Evolutionary conservation across 2,329 filamentous ascomycete genomes (phyloP).

Genomic region (Colletotrichum chrysophilum): DNA sequence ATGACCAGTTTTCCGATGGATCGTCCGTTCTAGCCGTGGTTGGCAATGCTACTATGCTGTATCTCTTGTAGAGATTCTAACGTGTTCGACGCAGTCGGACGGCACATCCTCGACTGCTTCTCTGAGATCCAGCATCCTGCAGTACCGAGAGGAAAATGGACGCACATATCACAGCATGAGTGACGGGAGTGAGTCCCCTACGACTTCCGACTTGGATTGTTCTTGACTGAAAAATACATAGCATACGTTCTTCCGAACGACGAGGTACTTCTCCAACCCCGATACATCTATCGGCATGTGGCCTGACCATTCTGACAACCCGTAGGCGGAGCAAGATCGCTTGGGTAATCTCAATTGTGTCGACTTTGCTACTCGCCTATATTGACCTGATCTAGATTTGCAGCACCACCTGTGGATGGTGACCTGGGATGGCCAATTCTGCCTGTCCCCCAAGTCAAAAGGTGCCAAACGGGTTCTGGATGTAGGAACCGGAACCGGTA

Average conservation of each 20-base stretch:
- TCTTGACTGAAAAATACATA: background rate
- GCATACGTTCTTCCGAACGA: background rate
- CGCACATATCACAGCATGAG: background rate
- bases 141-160: background rate
- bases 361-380: background rate
- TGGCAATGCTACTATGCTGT: background rate
- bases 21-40: background rate
- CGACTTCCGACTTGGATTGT: slow-evolving; percentile 16
- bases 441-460: slow-evolving; percentile 27
- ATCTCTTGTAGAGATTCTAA: background rate
- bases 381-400: background rate
- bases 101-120: background rate
- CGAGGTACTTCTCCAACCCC: background rate
- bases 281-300: background rate
- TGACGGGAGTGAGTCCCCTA: slow-evolving; percentile 26
- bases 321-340: background rate
- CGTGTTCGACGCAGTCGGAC: background rate
- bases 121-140: background rate
- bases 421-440: slow-evolving; percentile 29
- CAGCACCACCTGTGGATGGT: background rate
- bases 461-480: slow-evolving; percentile 25
- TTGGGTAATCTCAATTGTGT: background rate
- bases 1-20: background rate
- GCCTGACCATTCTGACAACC: background rate
- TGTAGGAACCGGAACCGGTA: background rate